These are phyloP conservation scores for Coemansia sp. DNA, from an alignment of 192 early-diverging fungal genomes.

Conservation along the genomic window DNA sequence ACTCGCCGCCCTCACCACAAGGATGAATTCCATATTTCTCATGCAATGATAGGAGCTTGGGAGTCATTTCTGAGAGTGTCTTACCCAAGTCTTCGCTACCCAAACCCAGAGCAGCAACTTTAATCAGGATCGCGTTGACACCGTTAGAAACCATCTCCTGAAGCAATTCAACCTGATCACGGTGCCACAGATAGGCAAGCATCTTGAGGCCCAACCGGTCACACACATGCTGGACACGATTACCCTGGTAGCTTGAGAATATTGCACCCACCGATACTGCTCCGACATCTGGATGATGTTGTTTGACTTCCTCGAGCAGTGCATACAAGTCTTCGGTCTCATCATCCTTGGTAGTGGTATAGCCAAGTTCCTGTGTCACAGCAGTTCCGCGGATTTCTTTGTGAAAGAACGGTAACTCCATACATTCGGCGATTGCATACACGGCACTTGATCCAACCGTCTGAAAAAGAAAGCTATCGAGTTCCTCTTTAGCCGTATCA, in stretches of 20 bases:
- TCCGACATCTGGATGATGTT: constrained; percentile 71
- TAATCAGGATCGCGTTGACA: constrained; percentile 84
- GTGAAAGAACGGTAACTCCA: constrained; percentile 82
- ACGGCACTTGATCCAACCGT: constrained; percentile 95
- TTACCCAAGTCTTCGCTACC: constrained; percentile 65
- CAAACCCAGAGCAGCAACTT: constrained; percentile 88
- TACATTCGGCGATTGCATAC: constrained; percentile 75
- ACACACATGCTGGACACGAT: constrained; percentile 95
- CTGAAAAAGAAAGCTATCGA: constrained; percentile 96
- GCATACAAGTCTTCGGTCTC: constrained; percentile 93
- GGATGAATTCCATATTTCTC: constrained; percentile 79
- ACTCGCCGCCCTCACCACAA: constrained; percentile 98
- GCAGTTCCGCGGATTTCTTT: constrained; percentile 70
- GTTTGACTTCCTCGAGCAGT: constrained; percentile 69
- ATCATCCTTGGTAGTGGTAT: constrained; percentile 67
- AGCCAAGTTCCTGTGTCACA: constrained; percentile 64
- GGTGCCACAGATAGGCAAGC: constrained; percentile 87
- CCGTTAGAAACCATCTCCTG: constrained; percentile 79
- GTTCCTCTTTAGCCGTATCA: constrained; percentile 72
- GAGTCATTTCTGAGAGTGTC: constrained; percentile 73
- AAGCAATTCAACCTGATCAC: constrained; percentile 79
- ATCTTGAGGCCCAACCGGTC: constrained; percentile 79
- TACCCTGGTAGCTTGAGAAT: constrained; percentile 95
- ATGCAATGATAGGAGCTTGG: constrained; percentile 65
- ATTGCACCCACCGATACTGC: constrained; percentile 94